These are phyloP conservation scores for Penicillium sumatraense DNA, from an alignment of 2,329 filamentous ascomycete species.

Conservation along the genomic window DNA sequence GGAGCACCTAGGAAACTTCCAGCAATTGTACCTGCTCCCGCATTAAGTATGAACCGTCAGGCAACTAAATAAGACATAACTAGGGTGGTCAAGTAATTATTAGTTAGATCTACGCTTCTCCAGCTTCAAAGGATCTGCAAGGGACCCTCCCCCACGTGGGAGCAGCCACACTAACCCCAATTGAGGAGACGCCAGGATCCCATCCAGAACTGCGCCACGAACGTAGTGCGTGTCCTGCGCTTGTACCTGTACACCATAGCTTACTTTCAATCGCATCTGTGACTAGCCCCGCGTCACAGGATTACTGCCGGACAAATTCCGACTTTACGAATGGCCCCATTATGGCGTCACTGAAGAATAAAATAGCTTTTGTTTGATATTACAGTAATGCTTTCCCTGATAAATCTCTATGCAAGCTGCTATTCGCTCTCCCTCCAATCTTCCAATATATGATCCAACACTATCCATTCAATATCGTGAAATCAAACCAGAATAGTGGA, in stretches of 20 bases:
- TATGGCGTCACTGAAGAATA: neutral
- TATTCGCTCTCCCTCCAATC: neutral
- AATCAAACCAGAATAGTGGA: no score
- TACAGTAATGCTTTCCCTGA: neutral
- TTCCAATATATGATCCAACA: no score
- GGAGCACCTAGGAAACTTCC: no score
- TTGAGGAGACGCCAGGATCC: neutral
- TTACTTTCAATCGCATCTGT: slow-evolving; percentile 2
- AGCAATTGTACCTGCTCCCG: no score
- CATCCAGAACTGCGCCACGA: slow-evolving; percentile 1
- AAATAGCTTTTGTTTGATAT: neutral
- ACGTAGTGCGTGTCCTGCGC: neutral
- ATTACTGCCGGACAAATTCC: neutral
- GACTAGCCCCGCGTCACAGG: slow-evolving; percentile 3
- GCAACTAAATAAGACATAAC: no score
- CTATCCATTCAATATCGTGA: no score
- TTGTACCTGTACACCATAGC: slow-evolving; percentile 1
- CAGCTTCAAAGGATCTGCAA: neutral
- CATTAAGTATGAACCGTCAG: no score
- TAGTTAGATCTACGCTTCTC: neutral
- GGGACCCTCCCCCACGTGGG: neutral
- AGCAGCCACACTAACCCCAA: slow-evolving; percentile 1
- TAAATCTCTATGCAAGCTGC: neutral
- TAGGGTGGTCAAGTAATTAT: no score
- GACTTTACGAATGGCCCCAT: neutral